phyloP scores from a whole-genome alignment of 805 yeast species.

The Saturnispora sanitii region DNA sequence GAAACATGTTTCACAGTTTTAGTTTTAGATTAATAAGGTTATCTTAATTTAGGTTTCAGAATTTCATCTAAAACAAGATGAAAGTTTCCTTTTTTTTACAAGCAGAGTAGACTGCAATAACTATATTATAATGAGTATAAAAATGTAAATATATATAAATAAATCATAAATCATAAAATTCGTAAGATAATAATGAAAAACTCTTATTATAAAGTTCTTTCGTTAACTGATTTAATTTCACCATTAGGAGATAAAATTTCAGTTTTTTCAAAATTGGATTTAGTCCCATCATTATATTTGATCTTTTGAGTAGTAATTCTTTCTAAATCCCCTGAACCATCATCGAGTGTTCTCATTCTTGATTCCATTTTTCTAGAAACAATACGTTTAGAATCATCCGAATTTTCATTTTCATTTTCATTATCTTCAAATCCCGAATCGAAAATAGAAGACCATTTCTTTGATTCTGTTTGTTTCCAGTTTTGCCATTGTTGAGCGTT shows the following conservation, averaged over 20 bases:
- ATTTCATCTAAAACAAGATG: no score
- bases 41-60: no score
- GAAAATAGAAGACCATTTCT: conserved; percentile 19
- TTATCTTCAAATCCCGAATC: conserved; percentile 7
- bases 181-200: no score
- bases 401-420: conserved; percentile 8
- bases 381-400: conserved; percentile 10
- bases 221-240: conserved; percentile 5
- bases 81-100: no score
- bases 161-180: neutral
- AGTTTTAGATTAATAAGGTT: no score
- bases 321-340: conserved; percentile 32
- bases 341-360: conserved; percentile 27
- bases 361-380: conserved; percentile 32
- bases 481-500: conserved; percentile 22
- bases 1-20: no score
- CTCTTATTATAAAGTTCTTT: no score
- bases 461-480: conserved; percentile 18
- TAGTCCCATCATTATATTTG: conserved; percentile 10
- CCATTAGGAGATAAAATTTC: conserved; percentile 11
- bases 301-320: conserved; percentile 16
- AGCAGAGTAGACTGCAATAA: no score
- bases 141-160: neutral
- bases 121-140: neutral
- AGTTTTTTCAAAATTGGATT: conserved; percentile 6